phyloP scores from a whole-genome alignment of 169 alveolate genomes.

The Neospora caninum region DNA sequence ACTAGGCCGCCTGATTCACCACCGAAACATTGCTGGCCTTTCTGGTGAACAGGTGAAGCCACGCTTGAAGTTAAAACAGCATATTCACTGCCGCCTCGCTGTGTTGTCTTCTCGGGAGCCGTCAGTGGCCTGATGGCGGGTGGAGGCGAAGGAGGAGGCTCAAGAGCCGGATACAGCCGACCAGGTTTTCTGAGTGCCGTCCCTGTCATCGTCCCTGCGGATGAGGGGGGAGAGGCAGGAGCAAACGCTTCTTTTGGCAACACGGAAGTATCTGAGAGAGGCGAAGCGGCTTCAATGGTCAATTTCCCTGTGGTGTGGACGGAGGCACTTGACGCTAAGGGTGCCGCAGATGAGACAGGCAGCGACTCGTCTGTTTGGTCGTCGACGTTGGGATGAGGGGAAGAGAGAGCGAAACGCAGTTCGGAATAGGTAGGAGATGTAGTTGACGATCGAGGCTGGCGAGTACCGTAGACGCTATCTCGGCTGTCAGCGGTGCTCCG shows the following conservation, averaged over 20 bases:
- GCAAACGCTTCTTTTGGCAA: too few species aligned
- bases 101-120: background rate
- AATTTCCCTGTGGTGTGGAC: too few species aligned
- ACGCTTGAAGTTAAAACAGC: too few species aligned
- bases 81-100: too few species aligned
- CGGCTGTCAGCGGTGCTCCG: background rate
- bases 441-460: background rate
- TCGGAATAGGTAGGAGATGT: constrained; percentile 25
- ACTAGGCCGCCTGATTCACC: too few species aligned
- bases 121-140: background rate
- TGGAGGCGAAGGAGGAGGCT: background rate
- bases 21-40: too few species aligned
- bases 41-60: too few species aligned
- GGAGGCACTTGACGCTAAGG: too few species aligned
- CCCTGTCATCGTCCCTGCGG: background rate
- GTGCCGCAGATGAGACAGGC: too few species aligned
- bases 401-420: background rate
- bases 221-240: too few species aligned
- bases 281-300: too few species aligned
- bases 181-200: background rate
- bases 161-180: background rate
- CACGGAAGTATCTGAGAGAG: too few species aligned
- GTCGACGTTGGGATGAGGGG: background rate
- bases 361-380: background rate
- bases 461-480: background rate